phyloP scores from a whole-genome alignment of 345 rosid genomes.

The Eutrema japonicum region DNA sequence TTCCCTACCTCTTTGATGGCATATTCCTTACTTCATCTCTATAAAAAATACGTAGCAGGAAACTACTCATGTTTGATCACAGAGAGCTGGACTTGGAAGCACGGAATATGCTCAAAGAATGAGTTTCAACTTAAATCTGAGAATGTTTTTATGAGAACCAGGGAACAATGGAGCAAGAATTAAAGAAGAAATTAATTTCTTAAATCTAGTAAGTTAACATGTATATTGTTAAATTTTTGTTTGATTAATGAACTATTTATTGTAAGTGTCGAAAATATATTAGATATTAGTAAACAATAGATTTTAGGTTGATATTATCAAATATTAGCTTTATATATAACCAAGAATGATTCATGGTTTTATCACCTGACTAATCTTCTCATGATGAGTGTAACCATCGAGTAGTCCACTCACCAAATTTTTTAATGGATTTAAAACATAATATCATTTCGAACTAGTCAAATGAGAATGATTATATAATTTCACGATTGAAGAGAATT shows the following conservation, averaged over 20 bases:
- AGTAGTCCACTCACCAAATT: too few species aligned
- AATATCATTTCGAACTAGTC: too few species aligned
- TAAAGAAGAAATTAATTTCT: neutral
- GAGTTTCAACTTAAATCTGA: slow-evolving; percentile 12
- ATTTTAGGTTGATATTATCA: neutral
- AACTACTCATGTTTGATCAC: slow-evolving; percentile 5
- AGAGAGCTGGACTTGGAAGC: neutral
- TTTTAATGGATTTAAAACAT: too few species aligned
- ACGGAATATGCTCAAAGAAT: slow-evolving; percentile 11
- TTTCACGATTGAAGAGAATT: too few species aligned
- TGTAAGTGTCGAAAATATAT: neutral
- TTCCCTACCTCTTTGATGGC: neutral
- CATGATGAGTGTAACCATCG: too few species aligned
- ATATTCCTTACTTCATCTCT: neutral
- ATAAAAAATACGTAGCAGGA: neutral
- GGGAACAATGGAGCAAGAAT: neutral
- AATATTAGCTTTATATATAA: neutral
- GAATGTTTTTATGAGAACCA: neutral
- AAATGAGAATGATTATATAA: too few species aligned
- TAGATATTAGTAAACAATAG: too few species aligned
- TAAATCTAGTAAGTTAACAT: neutral
- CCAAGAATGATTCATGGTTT: too few species aligned
- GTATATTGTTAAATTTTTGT: neutral
- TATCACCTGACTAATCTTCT: too few species aligned
- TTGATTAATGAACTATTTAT: neutral